Evolutionary conservation across 805 yeast species (phyloP), one percentile per base, ranked within the genome.

Genomic region (Sugiyamaella floridensis): DNA sequence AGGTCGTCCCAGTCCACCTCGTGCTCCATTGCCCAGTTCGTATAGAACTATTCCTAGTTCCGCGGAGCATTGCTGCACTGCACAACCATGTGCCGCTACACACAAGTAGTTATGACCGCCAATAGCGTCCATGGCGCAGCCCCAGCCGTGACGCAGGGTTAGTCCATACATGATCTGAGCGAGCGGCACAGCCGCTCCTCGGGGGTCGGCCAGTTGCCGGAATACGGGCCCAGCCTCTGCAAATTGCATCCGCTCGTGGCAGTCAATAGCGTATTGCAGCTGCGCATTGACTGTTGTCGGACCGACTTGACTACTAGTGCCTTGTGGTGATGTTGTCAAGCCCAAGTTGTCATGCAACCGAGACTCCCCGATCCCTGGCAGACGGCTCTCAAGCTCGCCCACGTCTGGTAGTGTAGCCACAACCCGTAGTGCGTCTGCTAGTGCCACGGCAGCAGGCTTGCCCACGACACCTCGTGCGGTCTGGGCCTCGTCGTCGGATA

Each of bases 141-240:
- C 69, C 69, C 69, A 65, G 34, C 69, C 69, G 45, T 66, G 69
- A 8, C 68, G 51, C 11, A 64, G 59, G 9, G 60, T 54, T 28
- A 65, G 52, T 5, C 69, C 69, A 44, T 60, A 62, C 32, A 65
- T 57, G 2, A 65, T 60, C 50, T 65, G 69, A 10, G 69, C 67
- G 16, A 65, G 52, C 20, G 68, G 65, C 29, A 59, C 48, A 14
- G 48, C 34, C 12, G 37, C n/a, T 10, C 37, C 37, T 11, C 37
- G 37, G 10, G 65, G 65, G 22, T 57, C 59, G 18, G 69, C 69
- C 37, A 65, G 54, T n/a, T 16, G 40, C 4, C 48, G 49, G 46
- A 65, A 61, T 32, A 46, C 19, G 7, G 9, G 37, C 11, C 63
- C 51, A 7, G 68, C 55, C 29, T 57, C 51, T 16, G 51, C 60